A percentile compares a stretch with the other conserved stretches of the same genome.
These are phyloP conservation scores for Zasmidium angulare DNA, from an alignment of 2,329 filamentous ascomycete genomes.

Conservation along the genomic window DNA sequence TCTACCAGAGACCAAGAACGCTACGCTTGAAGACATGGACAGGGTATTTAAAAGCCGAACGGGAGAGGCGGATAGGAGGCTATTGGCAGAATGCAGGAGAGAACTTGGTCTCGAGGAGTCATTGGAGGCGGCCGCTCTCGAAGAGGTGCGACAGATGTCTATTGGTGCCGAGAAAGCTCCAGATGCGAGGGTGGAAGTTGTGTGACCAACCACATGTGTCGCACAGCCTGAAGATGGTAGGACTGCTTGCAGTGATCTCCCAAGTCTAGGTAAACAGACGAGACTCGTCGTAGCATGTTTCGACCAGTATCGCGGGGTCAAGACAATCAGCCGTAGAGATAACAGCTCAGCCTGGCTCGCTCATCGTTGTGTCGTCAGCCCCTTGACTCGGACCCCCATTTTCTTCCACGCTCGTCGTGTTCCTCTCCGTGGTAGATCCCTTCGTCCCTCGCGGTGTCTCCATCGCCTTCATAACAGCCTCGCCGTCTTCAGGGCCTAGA, in stretches of 20 bases:
- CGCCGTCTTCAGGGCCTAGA: constrained; percentile 76
- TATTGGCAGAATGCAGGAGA: constrained; percentile 7
- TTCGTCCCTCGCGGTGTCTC: constrained; percentile 33
- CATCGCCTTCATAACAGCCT: constrained; percentile 55
- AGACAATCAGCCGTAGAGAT: no score
- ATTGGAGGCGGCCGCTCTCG: constrained; percentile 8
- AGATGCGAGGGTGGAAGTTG: constrained; percentile 9
- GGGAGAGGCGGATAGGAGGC: constrained; percentile 5
- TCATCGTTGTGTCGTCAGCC: constrained; percentile 23
- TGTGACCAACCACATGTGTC: no score
- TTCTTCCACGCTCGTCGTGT: constrained; percentile 4
- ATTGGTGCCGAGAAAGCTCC: constrained; percentile 4
- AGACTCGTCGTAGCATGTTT: no score
- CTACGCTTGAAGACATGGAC: constrained; percentile 30
- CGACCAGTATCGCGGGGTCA: no score
- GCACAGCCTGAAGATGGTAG: no score
- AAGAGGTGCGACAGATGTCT: constrained; percentile 7
- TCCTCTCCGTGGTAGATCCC: constrained; percentile 17
- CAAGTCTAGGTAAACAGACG: no score
- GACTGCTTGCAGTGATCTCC: no score
- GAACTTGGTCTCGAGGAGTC: constrained; percentile 5
- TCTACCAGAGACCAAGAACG: constrained; percentile 58
- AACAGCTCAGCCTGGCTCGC: constrained; percentile 17
- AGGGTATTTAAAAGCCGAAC: constrained; percentile 22
- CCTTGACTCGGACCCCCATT: neutral